Evolutionary conservation across 768 basidiomycete genomes (phyloP).

Genomic region (Tephrocybe sp.): DNA sequence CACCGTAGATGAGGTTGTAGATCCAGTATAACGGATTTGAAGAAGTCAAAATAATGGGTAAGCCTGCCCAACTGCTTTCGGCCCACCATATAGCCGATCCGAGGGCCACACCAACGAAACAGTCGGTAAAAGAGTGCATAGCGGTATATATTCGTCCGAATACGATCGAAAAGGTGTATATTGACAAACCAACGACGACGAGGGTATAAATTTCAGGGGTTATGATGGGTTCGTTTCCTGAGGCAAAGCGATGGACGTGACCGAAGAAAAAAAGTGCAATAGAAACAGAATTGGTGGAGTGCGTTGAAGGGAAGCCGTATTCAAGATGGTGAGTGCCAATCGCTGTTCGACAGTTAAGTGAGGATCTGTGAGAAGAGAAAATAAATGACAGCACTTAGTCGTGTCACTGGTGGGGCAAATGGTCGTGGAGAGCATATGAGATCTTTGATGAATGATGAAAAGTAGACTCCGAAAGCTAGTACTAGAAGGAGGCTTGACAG

Average conservation of each 20-base stretch:
- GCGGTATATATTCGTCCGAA: constrained; percentile 81
- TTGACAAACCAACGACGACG: constrained; percentile 39
- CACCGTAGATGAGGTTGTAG: constrained; percentile 22
- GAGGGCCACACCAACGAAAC: constrained; percentile 56
- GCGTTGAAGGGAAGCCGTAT: constrained; percentile 96
- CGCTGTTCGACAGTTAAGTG: constrained; percentile 34
- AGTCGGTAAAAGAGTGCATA: constrained; percentile 87
- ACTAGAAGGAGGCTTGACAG: constrained; percentile 58
- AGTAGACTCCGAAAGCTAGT: constrained; percentile 78
- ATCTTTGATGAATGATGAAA: constrained; percentile 88
- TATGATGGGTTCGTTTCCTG: constrained; percentile 32
- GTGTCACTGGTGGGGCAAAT: constrained; percentile 86
- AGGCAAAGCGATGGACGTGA: constrained; percentile 52
- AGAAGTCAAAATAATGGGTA: constrained; percentile 29
- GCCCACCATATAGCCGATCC: constrained; percentile 71
- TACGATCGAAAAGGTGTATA: constrained; percentile 71
- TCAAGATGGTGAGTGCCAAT: constrained; percentile 82
- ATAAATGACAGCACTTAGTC: constrained; percentile 59
- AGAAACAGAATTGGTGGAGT: constrained; percentile 88
- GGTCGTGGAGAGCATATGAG: constrained; percentile 88
- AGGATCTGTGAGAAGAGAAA: not conserved
- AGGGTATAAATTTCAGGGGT: constrained; percentile 43
- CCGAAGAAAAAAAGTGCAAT: constrained; percentile 81
- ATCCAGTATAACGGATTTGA: constrained; percentile 26
- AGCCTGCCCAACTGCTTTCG: constrained; percentile 41